Conservation (phyloP, 352 stramenopile species). For the Globisporangium barbulae region DNA sequence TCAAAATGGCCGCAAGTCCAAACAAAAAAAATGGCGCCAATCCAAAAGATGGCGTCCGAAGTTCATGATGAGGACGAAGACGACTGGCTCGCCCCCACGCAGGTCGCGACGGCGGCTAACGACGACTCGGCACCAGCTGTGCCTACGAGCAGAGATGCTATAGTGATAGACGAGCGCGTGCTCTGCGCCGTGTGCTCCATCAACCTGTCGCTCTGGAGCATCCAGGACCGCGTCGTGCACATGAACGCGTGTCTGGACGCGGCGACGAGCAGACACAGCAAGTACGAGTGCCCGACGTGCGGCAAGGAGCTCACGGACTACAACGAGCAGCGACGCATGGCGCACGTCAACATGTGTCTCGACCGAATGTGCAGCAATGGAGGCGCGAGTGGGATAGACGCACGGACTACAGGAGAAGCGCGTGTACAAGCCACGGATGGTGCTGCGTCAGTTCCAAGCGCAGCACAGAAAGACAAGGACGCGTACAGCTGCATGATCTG, state of each 20-base stretch:
- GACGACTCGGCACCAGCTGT: background rate
- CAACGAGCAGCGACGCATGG: constrained; percentile 57
- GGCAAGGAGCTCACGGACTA: constrained; percentile 53
- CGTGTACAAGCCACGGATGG: background rate
- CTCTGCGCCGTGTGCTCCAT: constrained; percentile 57
- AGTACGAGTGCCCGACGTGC: constrained; percentile 58
- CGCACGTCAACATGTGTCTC: constrained; percentile 72
- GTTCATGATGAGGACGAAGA: constrained; percentile 20
- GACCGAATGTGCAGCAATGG: constrained; percentile 25
- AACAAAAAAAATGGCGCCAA: background rate
- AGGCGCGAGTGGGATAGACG: constrained; percentile 6
- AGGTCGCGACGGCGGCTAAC: constrained; percentile 10
- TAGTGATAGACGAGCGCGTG: constrained; percentile 18
- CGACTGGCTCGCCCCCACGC: constrained; percentile 26
- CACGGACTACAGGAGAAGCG: background rate
- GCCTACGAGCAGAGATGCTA: background rate
- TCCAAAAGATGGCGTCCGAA: constrained; percentile 10
- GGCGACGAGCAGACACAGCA: constrained; percentile 17
- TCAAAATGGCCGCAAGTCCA: too few species aligned
- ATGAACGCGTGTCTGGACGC: constrained; percentile 77
- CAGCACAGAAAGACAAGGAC: background rate
- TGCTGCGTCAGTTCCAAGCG: background rate
- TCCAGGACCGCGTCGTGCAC: constrained; percentile 54
- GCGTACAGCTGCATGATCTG: constrained; percentile 71
- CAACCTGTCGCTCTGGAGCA: constrained; percentile 47